A percentile compares a stretch with the other conserved stretches of the same genome.
Conservation (phyloP, 495 filamentous ascomycete species). For the Podospora pseudopauciseta region DNA sequence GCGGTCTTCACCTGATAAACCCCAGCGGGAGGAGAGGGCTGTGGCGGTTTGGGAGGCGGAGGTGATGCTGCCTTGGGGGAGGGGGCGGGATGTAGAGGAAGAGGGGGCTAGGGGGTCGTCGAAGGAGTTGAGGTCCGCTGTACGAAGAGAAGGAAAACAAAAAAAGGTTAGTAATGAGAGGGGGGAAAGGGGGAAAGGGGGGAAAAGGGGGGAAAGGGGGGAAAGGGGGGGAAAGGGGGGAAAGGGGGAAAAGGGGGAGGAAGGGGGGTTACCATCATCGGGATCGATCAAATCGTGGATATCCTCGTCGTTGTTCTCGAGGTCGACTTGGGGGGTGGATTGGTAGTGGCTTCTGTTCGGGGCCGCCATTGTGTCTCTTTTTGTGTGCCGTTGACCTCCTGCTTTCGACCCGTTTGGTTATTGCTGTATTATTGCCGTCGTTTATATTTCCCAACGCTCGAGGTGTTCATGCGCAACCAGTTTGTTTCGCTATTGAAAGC, state of each 20-base stretch:
- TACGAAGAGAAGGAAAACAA: background rate
- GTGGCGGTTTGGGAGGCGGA: slow-evolving; percentile 39
- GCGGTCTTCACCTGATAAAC: slow-evolving; percentile 92
- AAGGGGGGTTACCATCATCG: slow-evolving; percentile 68
- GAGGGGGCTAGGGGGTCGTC: slow-evolving; percentile 70
- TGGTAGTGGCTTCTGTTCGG: slow-evolving; percentile 49
- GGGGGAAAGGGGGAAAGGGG: background rate
- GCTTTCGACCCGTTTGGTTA: background rate
- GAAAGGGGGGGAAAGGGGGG: background rate
- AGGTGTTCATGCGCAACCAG: background rate
- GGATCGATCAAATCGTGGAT: slow-evolving; percentile 87
- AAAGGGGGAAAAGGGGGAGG: background rate
- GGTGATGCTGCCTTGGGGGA: slow-evolving; percentile 49
- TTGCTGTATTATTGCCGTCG: background rate
- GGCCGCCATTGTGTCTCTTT: slow-evolving; percentile 28
- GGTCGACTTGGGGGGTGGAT: slow-evolving; percentile 70
- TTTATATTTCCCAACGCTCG: background rate
- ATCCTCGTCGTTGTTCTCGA: slow-evolving; percentile 53
- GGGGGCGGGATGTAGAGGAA: slow-evolving; percentile 66
- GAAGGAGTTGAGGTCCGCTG: slow-evolving; percentile 80
- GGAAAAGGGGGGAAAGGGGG: background rate
- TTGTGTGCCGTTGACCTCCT: background rate
- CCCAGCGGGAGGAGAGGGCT: slow-evolving; percentile 73
- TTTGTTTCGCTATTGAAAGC: no score
- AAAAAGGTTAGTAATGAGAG: background rate